Base-by-base conservation (phyloP, 2,329 filamentous ascomycete species). In the Leptodontidium sp. region DNA sequence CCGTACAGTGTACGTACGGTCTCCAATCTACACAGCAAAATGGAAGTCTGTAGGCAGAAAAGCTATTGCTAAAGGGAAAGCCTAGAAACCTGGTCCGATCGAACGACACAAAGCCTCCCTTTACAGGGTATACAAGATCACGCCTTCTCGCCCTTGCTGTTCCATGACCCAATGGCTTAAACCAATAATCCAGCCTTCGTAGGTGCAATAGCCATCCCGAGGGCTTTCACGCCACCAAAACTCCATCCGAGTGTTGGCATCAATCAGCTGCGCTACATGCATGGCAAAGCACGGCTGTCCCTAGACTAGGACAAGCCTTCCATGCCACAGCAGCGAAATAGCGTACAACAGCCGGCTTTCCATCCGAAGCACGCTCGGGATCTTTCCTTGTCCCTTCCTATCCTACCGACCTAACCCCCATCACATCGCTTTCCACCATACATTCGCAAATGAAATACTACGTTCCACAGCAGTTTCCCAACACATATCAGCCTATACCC, bases 311-410 rank as follows among this genome's bases (percentile, higher is more conserved):
- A 17, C 8, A 8, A n/a, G 32, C 21, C 55, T 43, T 59, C 35
- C 35, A 59, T 59, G 2, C 40, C 55, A 59, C 35, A 40, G 11
- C 55, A 45, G n/a, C 55, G 55, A 59, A 59, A 57, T 29, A 38
- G 2, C 15, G 7, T n/a, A 12, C 29, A 57, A 15, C 26, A 53
- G 50, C 53, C 15, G 53, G 35, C 15, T 58, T 58, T 40, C 2
- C 21, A 24, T 17, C 55, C 55, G 55, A 26, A 24, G n/a, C 55
- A 59, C 3, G 8, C 15, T n/a, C 15, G 29, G 52, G 17, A 29
- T 26, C 26, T 57, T 17, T 5, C 29, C 14, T 17, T 11, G 38
- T 11, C n/a, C 17, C 15, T n/a, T 49, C 17, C n/a, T n/a, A 21
- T 21, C 21, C 21, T 21, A 21, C 21, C 21, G 21, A 21, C 21